Conservation (phyloP, 108 stramenopile species). For the Aureococcus anophagefferens region DNA sequence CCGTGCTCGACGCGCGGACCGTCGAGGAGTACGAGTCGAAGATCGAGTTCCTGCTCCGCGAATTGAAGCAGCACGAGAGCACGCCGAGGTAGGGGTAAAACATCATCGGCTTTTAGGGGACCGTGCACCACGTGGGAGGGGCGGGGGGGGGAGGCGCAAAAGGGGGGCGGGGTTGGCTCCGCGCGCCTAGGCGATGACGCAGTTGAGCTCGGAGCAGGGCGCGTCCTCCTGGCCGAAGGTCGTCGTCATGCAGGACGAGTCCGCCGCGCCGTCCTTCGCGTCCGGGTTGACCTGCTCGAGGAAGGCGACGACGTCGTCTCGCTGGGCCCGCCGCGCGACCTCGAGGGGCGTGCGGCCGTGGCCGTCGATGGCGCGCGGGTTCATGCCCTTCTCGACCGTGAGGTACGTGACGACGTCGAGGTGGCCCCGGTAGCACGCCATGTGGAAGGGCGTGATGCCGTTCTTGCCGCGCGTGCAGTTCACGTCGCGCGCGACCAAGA, state of each 20-base stretch:
- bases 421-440: conserved; percentile 1
- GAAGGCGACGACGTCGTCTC: not conserved
- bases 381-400: not conserved
- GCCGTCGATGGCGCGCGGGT: not conserved
- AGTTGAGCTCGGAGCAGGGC: not conserved
- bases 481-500: not conserved
- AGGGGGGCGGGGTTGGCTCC: too few species aligned
- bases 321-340: not conserved
- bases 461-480: not conserved
- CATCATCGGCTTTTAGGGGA: too few species aligned
- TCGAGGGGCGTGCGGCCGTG: not conserved
- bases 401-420: not conserved
- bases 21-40: not conserved
- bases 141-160: too few species aligned
- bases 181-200: not conserved
- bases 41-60: not conserved
- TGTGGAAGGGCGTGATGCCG: conserved; percentile 2
- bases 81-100: too few species aligned
- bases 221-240: not conserved
- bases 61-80: not conserved
- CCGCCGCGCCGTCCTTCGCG: not conserved
- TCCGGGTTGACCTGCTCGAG: not conserved
- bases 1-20: not conserved
- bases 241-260: not conserved
- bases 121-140: too few species aligned